phyloP scores from a whole-genome alignment of 2,329 filamentous ascomycete genomes.

The Trichoderma oligosporum region DNA sequence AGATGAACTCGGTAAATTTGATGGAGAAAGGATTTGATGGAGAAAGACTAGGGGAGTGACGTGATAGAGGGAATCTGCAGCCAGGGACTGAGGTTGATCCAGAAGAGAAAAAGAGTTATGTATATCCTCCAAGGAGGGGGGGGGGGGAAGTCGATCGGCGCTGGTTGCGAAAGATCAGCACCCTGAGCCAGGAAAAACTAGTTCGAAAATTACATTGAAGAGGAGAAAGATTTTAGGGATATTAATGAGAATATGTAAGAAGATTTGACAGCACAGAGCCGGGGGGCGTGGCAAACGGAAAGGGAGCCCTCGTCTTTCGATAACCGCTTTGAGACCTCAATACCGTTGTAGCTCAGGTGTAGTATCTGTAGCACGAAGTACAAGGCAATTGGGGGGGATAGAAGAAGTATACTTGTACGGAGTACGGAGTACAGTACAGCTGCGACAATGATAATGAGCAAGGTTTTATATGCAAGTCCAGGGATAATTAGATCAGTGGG shows the following conservation, averaged over 20 bases:
- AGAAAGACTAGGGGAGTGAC: neutral
- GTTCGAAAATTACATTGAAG: constrained; percentile 13
- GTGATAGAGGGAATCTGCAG: neutral
- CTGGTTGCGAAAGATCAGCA: constrained; percentile 9
- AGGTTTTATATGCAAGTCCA: constrained; percentile 9
- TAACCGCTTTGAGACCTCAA: neutral
- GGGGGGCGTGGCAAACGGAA: neutral
- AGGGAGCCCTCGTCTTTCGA: neutral
- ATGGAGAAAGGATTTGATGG: neutral
- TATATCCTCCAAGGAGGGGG: neutral
- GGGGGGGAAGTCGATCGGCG: constrained; percentile 16
- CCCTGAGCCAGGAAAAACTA: neutral
- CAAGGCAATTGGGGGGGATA: neutral
- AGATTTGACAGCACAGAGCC: neutral
- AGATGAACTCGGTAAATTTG: neutral
- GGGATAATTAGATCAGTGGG: neutral
- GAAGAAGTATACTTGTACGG: neutral
- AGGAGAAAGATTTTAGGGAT: constrained; percentile 2
- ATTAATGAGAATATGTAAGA: constrained; percentile 7
- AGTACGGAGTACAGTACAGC: too few species aligned
- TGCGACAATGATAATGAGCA: neutral
- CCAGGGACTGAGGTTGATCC: constrained; percentile 7
- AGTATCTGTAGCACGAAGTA: too few species aligned
- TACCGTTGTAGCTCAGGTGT: neutral
- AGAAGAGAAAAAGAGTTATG: neutral